Conservation (phyloP, 495 filamentous ascomycete species). For the Cenococcum geophilum region DNA sequence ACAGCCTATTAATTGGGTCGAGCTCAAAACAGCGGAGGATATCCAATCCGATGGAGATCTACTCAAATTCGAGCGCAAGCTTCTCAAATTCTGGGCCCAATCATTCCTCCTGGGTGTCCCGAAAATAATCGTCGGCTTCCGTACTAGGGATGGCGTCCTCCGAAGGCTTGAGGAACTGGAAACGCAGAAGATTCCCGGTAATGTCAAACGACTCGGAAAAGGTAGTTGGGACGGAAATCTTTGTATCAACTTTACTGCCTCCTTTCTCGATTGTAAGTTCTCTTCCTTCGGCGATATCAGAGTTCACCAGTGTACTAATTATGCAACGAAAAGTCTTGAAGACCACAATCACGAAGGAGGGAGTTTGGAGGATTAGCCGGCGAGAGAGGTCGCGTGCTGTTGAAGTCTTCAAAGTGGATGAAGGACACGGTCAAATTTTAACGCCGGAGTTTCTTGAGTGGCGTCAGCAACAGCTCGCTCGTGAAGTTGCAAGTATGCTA, state of each 20-base stretch:
- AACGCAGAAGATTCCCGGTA: slow-evolving; percentile 66
- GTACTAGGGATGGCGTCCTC: slow-evolving; percentile 66
- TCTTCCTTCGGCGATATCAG: not conserved
- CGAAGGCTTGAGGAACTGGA: slow-evolving; percentile 66
- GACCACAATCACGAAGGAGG: slow-evolving; percentile 56
- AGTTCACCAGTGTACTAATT: slow-evolving; percentile 1
- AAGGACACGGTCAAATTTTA: slow-evolving; percentile 71
- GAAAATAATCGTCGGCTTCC: slow-evolving; percentile 85
- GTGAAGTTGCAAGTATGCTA: slow-evolving; percentile 7
- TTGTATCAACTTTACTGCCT: slow-evolving; percentile 80
- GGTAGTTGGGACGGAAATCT: slow-evolving; percentile 79
- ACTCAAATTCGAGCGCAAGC: slow-evolving; percentile 75
- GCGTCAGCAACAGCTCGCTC: slow-evolving; percentile 43
- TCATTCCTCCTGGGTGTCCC: slow-evolving; percentile 91
- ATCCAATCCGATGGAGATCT: slow-evolving; percentile 49
- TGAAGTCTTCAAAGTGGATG: slow-evolving; percentile 66
- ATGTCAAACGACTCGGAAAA: slow-evolving; percentile 57
- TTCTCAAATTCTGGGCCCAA: slow-evolving; percentile 94
- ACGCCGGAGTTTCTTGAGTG: slow-evolving; percentile 67
- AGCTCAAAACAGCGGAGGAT: slow-evolving; percentile 80
- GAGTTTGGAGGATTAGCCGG: slow-evolving; percentile 73
- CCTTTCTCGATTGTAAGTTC: slow-evolving; percentile 61
- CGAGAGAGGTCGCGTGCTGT: slow-evolving; percentile 50
- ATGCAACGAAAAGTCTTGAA: slow-evolving; percentile 52
- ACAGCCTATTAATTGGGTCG: slow-evolving; percentile 78